Evolutionary conservation across 2,329 filamentous ascomycete genomes (phyloP), one percentile per base, ranked within the genome.

Genomic region (Sclerotinia trifoliorum): DNA sequence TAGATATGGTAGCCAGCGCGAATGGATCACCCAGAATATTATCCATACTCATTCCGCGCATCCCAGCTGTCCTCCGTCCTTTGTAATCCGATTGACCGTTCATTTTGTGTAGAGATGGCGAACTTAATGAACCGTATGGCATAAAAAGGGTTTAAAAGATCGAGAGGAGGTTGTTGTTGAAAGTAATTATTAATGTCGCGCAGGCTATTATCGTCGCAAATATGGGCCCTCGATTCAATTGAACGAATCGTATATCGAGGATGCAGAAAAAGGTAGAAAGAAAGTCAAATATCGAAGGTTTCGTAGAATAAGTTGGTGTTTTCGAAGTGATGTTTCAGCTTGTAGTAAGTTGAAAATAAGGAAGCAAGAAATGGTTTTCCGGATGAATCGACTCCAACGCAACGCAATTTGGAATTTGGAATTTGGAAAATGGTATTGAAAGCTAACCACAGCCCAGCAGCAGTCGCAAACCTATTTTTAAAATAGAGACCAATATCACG

Each of bases 21-120:
- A 99, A 98, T 7, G 95, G 95, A 81, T 99, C 94, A 75, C 95
- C 95, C 70, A 97, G 85, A 75, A 99, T 93, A 81, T 97, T 96
- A 78, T 91, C 91, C 80, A 94, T 80, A 79, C 87, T 90, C 80
- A 97, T 89, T 75, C 80, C 81, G 72, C 82, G 79, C 81, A 81
- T 83, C 69, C 76, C 77, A 65, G 82, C 82, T 77, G 79, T 83
- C 77, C 85, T 83, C 77, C 83, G 80, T 66, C 81, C 73, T 73
- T 75, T 80, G 73, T 82, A 82, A 77, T 88, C 81, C 78, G 86
- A 84, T 73, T 85, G 85, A 78, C 87, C 84, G 83, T 93, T 90
- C 90, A 93, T 93, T 88, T 93, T 93, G 81, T 83, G 84, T 77
- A 93, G 82, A 74, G 91, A 93, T 76, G 90, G 90, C 76, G 90